A percentile compares a stretch with the other conserved stretches of the same genome.
Evolutionary conservation across 2,329 filamentous ascomycete genomes (phyloP).

Genomic region (Aspergillus uvarum): DNA sequence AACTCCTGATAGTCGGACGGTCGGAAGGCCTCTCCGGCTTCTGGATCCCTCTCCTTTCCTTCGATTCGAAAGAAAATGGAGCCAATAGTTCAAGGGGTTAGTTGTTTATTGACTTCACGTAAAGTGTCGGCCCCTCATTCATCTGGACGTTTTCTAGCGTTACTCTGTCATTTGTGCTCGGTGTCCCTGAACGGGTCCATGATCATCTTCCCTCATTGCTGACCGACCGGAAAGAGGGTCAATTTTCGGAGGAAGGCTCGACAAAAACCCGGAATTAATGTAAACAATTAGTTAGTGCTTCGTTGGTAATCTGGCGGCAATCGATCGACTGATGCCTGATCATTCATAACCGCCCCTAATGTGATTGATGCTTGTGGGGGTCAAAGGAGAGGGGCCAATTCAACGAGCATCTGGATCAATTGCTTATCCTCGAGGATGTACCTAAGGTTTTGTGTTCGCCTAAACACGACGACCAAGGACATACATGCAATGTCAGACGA

Average conservation of each 20-base stretch:
- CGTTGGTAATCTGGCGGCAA: not conserved
- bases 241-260: not conserved
- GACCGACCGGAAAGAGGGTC: not conserved
- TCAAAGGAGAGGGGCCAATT: not conserved
- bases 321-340: not conserved
- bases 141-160: not conserved
- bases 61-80: not conserved
- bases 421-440: not conserved
- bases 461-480: not conserved
- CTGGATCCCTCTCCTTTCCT: constrained; percentile 10
- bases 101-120: not conserved
- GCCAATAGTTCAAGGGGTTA: not conserved
- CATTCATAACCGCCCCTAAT: not conserved
- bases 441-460: not conserved
- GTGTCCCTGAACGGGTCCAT: not conserved
- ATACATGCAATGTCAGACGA: not conserved
- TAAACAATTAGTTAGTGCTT: not conserved
- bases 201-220: not conserved
- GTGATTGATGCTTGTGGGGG: too few relatives aligned
- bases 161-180: not conserved
- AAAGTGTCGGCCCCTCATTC: not conserved
- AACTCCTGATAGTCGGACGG: not conserved
- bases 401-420: not conserved
- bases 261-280: too few relatives aligned
- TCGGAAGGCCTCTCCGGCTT: constrained; percentile 11